Percentiles rank a stretch among this genome's conserved stretches.
Conservation (phyloP, 2,329 filamentous ascomycete species). For the Didymella lethalis region DNA sequence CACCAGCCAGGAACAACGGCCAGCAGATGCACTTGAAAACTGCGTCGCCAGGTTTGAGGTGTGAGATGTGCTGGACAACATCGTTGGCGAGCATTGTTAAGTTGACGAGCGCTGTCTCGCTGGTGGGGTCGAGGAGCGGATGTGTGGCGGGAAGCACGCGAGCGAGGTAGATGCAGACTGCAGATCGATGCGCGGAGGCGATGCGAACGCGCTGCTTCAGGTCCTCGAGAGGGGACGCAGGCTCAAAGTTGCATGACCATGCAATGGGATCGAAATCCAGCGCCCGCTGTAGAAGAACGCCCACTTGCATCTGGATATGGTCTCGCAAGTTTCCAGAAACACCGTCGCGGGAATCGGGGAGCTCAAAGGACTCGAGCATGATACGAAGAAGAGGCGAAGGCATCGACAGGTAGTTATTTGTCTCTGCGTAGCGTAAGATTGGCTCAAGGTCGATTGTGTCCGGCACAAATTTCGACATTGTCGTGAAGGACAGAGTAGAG, state of each 20-base stretch:
- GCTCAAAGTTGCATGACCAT: conserved; percentile 45
- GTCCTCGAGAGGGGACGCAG: conserved; percentile 45
- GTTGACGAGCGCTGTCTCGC: conserved; percentile 48
- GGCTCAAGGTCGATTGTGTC: conserved; percentile 44
- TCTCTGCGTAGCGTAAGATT: conserved; percentile 50
- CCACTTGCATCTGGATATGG: conserved; percentile 38
- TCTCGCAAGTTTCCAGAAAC: conserved; percentile 17
- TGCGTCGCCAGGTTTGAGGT: conserved; percentile 58
- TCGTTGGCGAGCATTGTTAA: conserved; percentile 56
- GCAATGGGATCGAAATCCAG: conserved; percentile 42
- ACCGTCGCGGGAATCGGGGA: conserved; percentile 37
- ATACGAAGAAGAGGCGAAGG: conserved; percentile 47
- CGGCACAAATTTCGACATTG: conserved; percentile 39
- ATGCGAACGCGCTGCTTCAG: conserved; percentile 47
- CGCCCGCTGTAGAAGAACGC: conserved; percentile 35
- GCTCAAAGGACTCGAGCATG: conserved; percentile 48
- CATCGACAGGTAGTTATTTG: conserved; percentile 52
- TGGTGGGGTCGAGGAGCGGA: conserved; percentile 51
- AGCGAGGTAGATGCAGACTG: conserved; percentile 52
- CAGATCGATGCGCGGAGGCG: conserved; percentile 50
- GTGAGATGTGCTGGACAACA: conserved; percentile 60
- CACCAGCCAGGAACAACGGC: conserved; percentile 66
- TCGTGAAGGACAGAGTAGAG: conserved; percentile 43
- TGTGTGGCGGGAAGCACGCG: conserved; percentile 44
- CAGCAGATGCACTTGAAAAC: conserved; percentile 68